phyloP scores from a whole-genome alignment of 768 basidiomycete genomes.

The Naganishia onofrii region DNA sequence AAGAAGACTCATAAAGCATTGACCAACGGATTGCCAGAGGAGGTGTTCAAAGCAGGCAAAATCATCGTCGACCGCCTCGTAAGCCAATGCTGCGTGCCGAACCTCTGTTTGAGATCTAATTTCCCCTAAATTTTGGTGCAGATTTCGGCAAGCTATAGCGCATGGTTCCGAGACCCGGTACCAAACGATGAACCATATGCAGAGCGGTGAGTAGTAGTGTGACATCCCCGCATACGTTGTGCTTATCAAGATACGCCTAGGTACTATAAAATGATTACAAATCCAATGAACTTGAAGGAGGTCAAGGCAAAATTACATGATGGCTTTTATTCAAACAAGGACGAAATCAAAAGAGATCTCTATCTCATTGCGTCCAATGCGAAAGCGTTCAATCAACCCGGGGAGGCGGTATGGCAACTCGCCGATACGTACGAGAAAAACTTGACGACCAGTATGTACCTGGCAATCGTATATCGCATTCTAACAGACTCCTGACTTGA shows the following conservation, averaged over 20 bases:
- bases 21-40: conserved; percentile 69
- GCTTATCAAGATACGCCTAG: conserved; percentile 53
- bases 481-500: conserved; percentile 14
- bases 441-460: conserved; percentile 55
- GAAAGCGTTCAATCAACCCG: conserved; percentile 73
- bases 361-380: conserved; percentile 83
- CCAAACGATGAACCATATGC: conserved; percentile 27
- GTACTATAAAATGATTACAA: conserved; percentile 84
- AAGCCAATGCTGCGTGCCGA: not conserved
- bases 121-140: not conserved
- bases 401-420: conserved; percentile 70
- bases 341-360: conserved; percentile 81
- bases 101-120: not conserved
- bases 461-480: not conserved
- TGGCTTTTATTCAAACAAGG: conserved; percentile 79
- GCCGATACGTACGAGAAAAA: conserved; percentile 71
- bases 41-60: conserved; percentile 71
- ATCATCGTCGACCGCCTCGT: conserved; percentile 73
- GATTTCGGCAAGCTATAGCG: conserved; percentile 17
- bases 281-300: conserved; percentile 92
- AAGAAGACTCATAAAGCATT: conserved; percentile 68
- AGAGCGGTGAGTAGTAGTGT: conserved; percentile 32
- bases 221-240: conserved; percentile 24
- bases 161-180: conserved; percentile 25
- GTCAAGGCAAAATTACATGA: conserved; percentile 80